These are phyloP conservation scores for Epithele typhae DNA, from an alignment of 768 basidiomycete genomes.

Conservation along the genomic window DNA sequence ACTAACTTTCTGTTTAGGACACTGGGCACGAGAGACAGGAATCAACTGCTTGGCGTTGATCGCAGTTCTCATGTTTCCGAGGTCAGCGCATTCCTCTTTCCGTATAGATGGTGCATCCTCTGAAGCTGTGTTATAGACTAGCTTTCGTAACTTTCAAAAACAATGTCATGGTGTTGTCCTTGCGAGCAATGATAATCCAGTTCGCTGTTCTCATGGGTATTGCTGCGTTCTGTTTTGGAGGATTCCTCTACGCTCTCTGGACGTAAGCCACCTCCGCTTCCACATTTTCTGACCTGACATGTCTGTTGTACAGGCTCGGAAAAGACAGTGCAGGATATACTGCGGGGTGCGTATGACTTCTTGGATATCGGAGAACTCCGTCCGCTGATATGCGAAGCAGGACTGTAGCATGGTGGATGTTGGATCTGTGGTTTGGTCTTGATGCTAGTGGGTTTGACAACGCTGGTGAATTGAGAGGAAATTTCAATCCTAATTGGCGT, in stretches of 20 bases:
- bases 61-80: conserved; percentile 86
- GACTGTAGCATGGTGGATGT: conserved; percentile 91
- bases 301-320: conserved; percentile 43
- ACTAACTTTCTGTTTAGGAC: conserved; percentile 32
- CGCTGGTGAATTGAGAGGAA: conserved; percentile 59
- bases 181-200: conserved; percentile 91
- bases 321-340: conserved; percentile 46
- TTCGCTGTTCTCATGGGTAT: conserved; percentile 82
- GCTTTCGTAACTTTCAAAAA: conserved; percentile 88
- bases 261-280: conserved; percentile 56
- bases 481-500: not conserved
- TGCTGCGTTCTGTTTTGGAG: conserved; percentile 86
- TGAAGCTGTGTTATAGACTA: conserved; percentile 44
- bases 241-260: conserved; percentile 91
- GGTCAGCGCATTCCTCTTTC: conserved; percentile 34
- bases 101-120: too few species aligned
- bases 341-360: conserved; percentile 29
- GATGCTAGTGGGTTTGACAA: conserved; percentile 86
- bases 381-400: conserved; percentile 29
- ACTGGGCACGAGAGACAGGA: conserved; percentile 66
- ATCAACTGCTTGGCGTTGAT: conserved; percentile 85
- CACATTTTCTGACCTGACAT: not conserved
- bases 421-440: conserved; percentile 92
- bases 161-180: conserved; percentile 73
- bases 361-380: not conserved